Evolutionary conservation across 371 early-diverging fungal species (phyloP).

Genomic region (Funneliformis caledonium): DNA sequence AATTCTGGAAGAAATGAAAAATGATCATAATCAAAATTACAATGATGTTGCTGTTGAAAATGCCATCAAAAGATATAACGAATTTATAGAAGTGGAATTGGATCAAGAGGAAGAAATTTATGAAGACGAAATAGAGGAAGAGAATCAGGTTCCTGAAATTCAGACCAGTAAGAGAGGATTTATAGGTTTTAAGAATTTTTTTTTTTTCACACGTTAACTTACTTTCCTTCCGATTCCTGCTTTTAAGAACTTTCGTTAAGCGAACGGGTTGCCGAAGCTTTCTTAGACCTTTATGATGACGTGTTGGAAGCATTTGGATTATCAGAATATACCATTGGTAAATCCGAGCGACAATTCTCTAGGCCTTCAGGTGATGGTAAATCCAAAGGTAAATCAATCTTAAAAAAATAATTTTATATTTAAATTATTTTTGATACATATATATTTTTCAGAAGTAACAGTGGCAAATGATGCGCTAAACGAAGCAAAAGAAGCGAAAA

Average conservation of each 20-base stretch:
- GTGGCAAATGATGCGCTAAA: slow-evolving; percentile 50
- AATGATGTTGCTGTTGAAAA: slow-evolving; percentile 76
- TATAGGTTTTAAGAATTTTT: neutral
- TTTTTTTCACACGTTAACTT: neutral
- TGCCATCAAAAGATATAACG: slow-evolving; percentile 66
- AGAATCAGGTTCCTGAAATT: neutral
- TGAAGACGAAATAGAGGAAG: neutral
- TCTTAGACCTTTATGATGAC: neutral
- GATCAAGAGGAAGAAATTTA: slow-evolving; percentile 6
- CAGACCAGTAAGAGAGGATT: neutral
- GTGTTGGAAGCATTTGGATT: slow-evolving; percentile 16
- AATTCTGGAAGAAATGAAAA: slow-evolving; percentile 65
- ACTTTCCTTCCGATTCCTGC: neutral
- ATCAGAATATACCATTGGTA: slow-evolving; percentile 1
- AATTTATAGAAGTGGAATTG: slow-evolving; percentile 52
- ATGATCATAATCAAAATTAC: slow-evolving; percentile 75
- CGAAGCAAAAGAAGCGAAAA: slow-evolving; percentile 47
- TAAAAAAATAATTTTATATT: neutral
- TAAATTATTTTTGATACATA: neutral
- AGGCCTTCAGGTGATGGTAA: neutral
- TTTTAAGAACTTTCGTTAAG: neutral
- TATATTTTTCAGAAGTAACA: slow-evolving; percentile 33
- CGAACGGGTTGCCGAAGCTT: neutral
- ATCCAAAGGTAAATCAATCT: slow-evolving; percentile 13
- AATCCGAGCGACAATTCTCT: neutral